Evolutionary conservation across 106 monocot genomes (phyloP).

Genomic region (Iris macrosiphon): DNA sequence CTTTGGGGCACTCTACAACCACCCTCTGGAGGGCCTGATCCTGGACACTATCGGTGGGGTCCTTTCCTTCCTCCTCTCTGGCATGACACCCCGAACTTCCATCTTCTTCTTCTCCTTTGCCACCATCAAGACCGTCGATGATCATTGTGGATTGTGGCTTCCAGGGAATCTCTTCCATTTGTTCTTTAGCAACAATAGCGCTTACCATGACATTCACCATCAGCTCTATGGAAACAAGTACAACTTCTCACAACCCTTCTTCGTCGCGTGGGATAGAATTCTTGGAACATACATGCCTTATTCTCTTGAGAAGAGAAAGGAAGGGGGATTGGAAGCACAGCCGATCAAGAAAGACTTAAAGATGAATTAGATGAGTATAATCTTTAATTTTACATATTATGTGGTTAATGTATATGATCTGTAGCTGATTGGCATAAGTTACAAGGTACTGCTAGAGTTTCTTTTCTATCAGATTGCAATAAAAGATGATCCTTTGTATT

Average conservation of each 20-base stretch:
- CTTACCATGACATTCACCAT: conserved; percentile 40
- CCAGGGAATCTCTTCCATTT: conserved; percentile 27
- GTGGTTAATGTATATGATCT: too few species aligned
- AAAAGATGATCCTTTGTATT: too few species aligned
- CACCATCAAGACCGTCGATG: conserved; percentile 27
- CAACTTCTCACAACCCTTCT: conserved; percentile 45
- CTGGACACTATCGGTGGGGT: conserved; percentile 27
- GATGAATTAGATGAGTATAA: too few species aligned
- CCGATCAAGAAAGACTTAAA: conserved; percentile 8
- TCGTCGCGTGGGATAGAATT: conserved; percentile 34
- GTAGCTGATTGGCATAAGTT: too few species aligned
- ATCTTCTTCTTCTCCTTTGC: conserved; percentile 42
- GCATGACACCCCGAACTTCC: conserved; percentile 28
- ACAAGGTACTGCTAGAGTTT: too few species aligned
- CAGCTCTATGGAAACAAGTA: conserved; percentile 37
- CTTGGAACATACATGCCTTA: conserved; percentile 36
- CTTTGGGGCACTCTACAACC: conserved; percentile 36
- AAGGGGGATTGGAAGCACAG: conserved; percentile 25
- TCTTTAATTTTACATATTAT: too few species aligned
- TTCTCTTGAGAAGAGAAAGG: conserved; percentile 20
- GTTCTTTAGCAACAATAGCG: conserved; percentile 32
- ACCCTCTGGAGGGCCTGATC: conserved; percentile 28
- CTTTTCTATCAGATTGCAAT: too few species aligned
- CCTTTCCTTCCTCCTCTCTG: conserved; percentile 23
- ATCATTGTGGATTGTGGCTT: conserved; percentile 36